Conservation (phyloP, 2,329 filamentous ascomycete species). For the Talaromyces pinophilus region DNA sequence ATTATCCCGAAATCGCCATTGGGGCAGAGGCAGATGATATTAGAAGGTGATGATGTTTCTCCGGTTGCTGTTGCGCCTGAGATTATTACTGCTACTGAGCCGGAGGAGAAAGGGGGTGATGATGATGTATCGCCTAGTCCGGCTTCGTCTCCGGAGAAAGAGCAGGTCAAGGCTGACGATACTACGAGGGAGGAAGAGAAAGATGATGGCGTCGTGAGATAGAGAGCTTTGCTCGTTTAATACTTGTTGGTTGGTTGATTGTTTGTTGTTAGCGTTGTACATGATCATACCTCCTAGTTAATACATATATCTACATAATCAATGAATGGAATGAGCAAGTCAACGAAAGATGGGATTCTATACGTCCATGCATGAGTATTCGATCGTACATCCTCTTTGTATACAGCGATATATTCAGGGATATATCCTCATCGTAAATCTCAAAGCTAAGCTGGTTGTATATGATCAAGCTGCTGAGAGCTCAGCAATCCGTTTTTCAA, state of each 20-base stretch:
- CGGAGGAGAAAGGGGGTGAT: neutral
- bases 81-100: neutral
- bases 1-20: constrained; percentile 10
- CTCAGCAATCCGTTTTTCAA: constrained; percentile 82
- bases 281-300: neutral
- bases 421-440: neutral
- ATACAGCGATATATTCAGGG: neutral
- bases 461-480: constrained; percentile 55
- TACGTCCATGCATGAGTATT: constrained; percentile 1
- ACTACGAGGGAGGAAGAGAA: neutral
- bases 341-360: constrained; percentile 1
- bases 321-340: constrained; percentile 5
- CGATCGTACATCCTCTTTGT: constrained; percentile 1
- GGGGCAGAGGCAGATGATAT: neutral
- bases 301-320: neutral
- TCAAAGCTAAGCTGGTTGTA: neutral
- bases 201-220: neutral
- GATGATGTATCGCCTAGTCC: neutral
- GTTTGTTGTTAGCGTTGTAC: constrained; percentile 5
- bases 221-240: neutral
- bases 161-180: neutral
- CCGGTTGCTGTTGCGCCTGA: neutral
- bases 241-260: neutral
- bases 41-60: neutral
- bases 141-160: neutral